Conservation (phyloP, 257 asterid species). For the Phtheirospermum japonicum region DNA sequence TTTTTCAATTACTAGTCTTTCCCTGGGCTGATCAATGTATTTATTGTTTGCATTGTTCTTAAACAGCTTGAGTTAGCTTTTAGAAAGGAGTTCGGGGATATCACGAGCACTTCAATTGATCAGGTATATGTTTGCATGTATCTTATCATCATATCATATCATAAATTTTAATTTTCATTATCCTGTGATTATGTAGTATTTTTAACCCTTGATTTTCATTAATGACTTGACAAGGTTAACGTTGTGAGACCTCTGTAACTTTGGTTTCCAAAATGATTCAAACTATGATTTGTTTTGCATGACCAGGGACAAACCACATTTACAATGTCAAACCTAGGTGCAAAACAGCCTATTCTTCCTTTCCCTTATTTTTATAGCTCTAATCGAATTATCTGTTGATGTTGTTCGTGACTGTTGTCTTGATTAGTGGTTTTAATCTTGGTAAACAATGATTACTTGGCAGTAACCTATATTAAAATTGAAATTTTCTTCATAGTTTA, state of each 20-base stretch:
- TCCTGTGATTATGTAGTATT: conserved; percentile 1
- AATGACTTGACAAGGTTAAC: neutral
- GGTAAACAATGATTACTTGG: too few relatives aligned
- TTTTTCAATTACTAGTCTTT: conserved; percentile 23
- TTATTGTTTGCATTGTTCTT: conserved; percentile 29
- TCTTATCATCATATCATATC: neutral
- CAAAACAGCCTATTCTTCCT: neutral
- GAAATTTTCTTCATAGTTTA: too few relatives aligned
- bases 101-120: conserved; percentile 54
- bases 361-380: neutral
- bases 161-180: conserved; percentile 2
- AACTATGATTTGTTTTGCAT: conserved; percentile 9
- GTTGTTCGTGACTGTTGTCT: conserved; percentile 6
- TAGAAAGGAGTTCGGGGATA: conserved; percentile 65
- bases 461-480: too few relatives aligned
- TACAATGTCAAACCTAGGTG: conserved; percentile 1
- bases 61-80: conserved; percentile 86
- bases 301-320: conserved; percentile 3
- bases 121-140: conserved; percentile 52
- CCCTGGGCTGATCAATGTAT: conserved; percentile 30
- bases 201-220: conserved; percentile 11
- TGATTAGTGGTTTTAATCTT: neutral
- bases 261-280: neutral
- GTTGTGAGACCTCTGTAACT: conserved; percentile 3
- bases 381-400: neutral